Conservation (phyloP, 1,284 basidiomycete species). For the Ceratorhiza oryzae-sativae region DNA sequence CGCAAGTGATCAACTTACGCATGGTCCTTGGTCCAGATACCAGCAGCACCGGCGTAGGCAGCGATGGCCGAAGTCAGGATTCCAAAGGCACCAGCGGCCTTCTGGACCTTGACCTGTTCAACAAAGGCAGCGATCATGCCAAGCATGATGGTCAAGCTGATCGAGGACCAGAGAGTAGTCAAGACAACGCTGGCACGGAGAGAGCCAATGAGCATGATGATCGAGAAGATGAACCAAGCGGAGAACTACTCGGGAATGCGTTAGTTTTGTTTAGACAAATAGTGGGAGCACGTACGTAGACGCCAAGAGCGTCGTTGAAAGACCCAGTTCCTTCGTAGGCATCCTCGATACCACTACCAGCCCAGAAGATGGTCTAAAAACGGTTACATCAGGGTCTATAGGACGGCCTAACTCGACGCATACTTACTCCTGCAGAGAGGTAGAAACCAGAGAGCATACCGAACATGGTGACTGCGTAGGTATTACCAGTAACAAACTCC, state of each 20-base stretch:
- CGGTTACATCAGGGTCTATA: neutral
- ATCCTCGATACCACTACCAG: constrained; percentile 25
- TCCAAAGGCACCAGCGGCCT: constrained; percentile 28
- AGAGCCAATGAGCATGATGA: constrained; percentile 33
- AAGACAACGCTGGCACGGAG: constrained; percentile 19
- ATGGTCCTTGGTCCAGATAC: constrained; percentile 34
- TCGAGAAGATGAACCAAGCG: constrained; percentile 36
- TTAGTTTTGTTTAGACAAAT: neutral
- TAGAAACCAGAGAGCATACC: constrained; percentile 54
- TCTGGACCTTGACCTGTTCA: constrained; percentile 34
- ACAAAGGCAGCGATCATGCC: constrained; percentile 24
- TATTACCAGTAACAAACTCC: constrained; percentile 53
- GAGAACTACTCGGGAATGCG: neutral
- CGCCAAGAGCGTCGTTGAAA: constrained; percentile 6
- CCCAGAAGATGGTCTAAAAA: constrained; percentile 32
- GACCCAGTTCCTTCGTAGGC: constrained; percentile 20
- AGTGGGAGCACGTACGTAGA: constrained; percentile 6
- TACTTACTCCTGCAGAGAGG: constrained; percentile 46
- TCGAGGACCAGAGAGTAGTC: constrained; percentile 31
- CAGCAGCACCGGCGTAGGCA: constrained; percentile 19
- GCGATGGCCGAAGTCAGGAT: constrained; percentile 29
- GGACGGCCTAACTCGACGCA: neutral
- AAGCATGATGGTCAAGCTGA: constrained; percentile 30
- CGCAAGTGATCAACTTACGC: neutral
- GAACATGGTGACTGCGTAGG: constrained; percentile 56